Evolutionary conservation across 225 moss, liverwort and hornwort genomes (phyloP).

Genomic region (Lunularia cruciata): DNA sequence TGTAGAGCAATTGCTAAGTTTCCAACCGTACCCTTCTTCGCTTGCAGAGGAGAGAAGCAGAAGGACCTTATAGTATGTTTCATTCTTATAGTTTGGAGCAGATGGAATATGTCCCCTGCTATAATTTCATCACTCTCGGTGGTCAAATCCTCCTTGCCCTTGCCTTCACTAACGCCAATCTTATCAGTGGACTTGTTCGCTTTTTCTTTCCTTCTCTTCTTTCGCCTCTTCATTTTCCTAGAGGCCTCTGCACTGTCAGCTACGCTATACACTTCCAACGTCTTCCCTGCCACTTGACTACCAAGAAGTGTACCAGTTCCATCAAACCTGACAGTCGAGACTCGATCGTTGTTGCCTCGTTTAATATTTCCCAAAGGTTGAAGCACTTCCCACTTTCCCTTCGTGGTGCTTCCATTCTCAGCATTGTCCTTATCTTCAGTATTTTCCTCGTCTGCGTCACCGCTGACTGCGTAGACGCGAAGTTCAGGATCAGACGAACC

Average conservation of each 20-base stretch:
- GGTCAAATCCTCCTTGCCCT: slow-evolving; percentile 32
- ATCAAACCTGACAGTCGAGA: slow-evolving; percentile 76
- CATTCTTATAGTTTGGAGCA: slow-evolving; percentile 65
- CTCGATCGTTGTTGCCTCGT: slow-evolving; percentile 71
- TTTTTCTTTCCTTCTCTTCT: slow-evolving; percentile 82
- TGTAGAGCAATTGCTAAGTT: slow-evolving; percentile 71
- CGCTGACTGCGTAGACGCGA: slow-evolving; percentile 60
- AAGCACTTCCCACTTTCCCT: slow-evolving; percentile 83
- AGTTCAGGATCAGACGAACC: slow-evolving; percentile 85
- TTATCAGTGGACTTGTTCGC: slow-evolving; percentile 44
- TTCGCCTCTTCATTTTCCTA: slow-evolving; percentile 80
- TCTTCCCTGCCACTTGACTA: slow-evolving; percentile 93
- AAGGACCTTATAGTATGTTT: slow-evolving; percentile 91
- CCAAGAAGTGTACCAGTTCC: slow-evolving; percentile 69
- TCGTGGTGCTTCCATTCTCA: slow-evolving; percentile 27
- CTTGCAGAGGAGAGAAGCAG: slow-evolving; percentile 66
- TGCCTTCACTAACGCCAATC: slow-evolving; percentile 12
- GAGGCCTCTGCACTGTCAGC: slow-evolving; percentile 68
- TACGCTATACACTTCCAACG: slow-evolving; percentile 69
- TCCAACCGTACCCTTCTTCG: slow-evolving; percentile 71
- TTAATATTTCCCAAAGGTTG: slow-evolving; percentile 65
- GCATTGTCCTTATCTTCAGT: not conserved
- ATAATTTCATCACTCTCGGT: slow-evolving; percentile 44
- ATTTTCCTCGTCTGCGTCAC: slow-evolving; percentile 36
- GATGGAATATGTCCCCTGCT: slow-evolving; percentile 74